A percentile compares a stretch with the other conserved stretches of the same genome.
phyloP scores from a whole-genome alignment of 2,329 filamentous ascomycete species.

The Hawksworthiomyces lignivorus region DNA sequence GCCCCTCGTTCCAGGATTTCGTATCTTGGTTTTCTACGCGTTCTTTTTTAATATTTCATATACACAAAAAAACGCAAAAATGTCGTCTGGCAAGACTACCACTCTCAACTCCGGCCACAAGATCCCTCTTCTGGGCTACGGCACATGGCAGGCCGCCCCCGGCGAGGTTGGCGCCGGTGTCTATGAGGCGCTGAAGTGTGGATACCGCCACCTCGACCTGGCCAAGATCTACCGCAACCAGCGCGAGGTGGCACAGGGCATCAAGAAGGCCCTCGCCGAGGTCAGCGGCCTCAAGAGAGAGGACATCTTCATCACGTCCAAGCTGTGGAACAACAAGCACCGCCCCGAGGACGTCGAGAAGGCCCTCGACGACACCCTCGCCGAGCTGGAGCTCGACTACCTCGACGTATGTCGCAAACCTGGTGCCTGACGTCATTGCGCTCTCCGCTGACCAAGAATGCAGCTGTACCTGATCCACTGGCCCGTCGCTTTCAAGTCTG shows the following conservation, averaged over 20 bases:
- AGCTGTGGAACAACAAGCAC: constrained; percentile 53
- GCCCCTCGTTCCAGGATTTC: too few species aligned
- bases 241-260: constrained; percentile 13
- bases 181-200: constrained; percentile 34
- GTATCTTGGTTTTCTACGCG: too few species aligned
- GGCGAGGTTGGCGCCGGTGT: constrained; percentile 38
- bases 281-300: constrained; percentile 11
- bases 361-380: constrained; percentile 39
- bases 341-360: constrained; percentile 39
- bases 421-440: too few species aligned
- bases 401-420: too few species aligned
- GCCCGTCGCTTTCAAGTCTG: constrained; percentile 13
- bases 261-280: too few species aligned
- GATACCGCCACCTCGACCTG: constrained; percentile 39
- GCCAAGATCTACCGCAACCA: constrained; percentile 38
- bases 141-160: constrained; percentile 29
- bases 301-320: constrained; percentile 44
- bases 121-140: constrained; percentile 33
- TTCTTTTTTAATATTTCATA: too few species aligned
- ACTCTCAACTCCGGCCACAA: constrained; percentile 32
- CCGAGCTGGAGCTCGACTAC: constrained; percentile 43
- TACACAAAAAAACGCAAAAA: too few species aligned
- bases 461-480: constrained; percentile 44
- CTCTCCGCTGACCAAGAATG: too few species aligned
- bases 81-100: too few species aligned